These are phyloP conservation scores for Sparassis latifolia DNA, from an alignment of 1,284 basidiomycete genomes.

Conservation along the genomic window DNA sequence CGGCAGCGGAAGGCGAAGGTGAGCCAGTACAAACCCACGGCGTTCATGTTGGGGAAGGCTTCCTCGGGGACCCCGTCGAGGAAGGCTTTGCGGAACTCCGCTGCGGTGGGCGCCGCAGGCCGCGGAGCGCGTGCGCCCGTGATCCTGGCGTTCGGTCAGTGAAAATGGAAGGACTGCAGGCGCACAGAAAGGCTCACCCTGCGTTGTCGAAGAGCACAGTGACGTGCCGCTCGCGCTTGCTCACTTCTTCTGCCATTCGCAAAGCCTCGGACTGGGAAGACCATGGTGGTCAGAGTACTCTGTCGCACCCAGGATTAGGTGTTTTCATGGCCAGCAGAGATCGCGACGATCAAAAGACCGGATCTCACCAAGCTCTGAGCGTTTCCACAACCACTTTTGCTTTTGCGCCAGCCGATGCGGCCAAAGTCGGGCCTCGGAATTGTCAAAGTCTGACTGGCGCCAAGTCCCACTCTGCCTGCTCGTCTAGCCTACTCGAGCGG, in stretches of 20 bases:
- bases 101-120: slow-evolving; percentile 29
- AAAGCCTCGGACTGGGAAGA: slow-evolving; percentile 34
- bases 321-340: too few species aligned
- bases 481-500: too few species aligned
- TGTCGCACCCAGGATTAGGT: too few species aligned
- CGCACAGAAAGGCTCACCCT: slow-evolving; percentile 18
- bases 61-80: slow-evolving; percentile 35
- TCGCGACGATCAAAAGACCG: background rate
- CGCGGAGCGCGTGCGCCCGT: slow-evolving; percentile 26
- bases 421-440: too few species aligned
- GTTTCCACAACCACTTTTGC: too few species aligned
- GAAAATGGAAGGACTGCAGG: background rate
- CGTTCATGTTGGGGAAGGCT: slow-evolving; percentile 36
- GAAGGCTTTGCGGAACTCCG: slow-evolving; percentile 31
- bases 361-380: background rate
- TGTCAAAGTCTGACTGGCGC: too few species aligned
- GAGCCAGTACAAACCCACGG: slow-evolving; percentile 44
- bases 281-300: background rate
- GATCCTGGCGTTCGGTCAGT: slow-evolving; percentile 3
- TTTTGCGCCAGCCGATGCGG: too few species aligned
- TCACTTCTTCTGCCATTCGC: slow-evolving; percentile 37
- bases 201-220: slow-evolving; percentile 39
- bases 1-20: slow-evolving; percentile 47
- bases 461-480: too few species aligned
- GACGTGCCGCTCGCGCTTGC: slow-evolving; percentile 32